Percentiles rank a stretch among this genome's conserved stretches.
Evolutionary conservation across 1,284 basidiomycete genomes (phyloP).

Genomic region (Ceraceosorus bombacis): DNA sequence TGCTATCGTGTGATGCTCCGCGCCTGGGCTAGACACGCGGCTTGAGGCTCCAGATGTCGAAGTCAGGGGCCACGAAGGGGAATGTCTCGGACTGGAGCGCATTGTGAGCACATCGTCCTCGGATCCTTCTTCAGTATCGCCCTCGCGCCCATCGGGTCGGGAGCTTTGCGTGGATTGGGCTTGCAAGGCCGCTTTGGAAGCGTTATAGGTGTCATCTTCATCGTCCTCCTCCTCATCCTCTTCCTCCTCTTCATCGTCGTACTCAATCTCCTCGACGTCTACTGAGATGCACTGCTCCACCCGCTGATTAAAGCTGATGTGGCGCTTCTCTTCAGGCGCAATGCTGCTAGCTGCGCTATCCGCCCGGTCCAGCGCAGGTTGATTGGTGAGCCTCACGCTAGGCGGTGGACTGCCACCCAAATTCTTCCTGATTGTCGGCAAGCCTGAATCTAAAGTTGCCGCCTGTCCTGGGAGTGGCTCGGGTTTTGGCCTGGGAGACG

Average conservation of each 20-base stretch:
- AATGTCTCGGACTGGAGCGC: constrained; percentile 28
- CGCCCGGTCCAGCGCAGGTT: constrained; percentile 7
- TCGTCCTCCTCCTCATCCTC: constrained; percentile 54
- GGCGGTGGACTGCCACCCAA: constrained; percentile 18
- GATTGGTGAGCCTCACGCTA: constrained; percentile 9
- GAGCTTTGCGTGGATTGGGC: background rate
- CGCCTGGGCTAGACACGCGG: constrained; percentile 9
- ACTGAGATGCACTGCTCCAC: constrained; percentile 98
- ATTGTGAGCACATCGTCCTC: constrained; percentile 48
- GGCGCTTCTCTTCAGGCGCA: constrained; percentile 54
- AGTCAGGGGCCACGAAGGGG: constrained; percentile 13
- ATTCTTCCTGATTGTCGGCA: constrained; percentile 20
- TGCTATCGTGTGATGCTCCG: constrained; percentile 62
- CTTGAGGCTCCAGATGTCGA: constrained; percentile 1
- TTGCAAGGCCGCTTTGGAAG: no score
- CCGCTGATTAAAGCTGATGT: constrained; percentile 96
- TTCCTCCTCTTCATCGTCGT: constrained; percentile 46
- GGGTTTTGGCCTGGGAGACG: background rate
- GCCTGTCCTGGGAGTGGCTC: background rate
- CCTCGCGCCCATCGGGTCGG: constrained; percentile 1
- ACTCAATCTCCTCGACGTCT: constrained; percentile 48
- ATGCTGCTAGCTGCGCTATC: background rate
- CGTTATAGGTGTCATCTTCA: constrained; percentile 52
- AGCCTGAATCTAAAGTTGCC: constrained; percentile 29
- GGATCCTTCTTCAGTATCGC: constrained; percentile 7